A percentile compares a stretch with the other conserved stretches of the same genome.
Evolutionary conservation across 257 asterid genomes (phyloP).

Genomic region (Dorcoceras hygrometricum): DNA sequence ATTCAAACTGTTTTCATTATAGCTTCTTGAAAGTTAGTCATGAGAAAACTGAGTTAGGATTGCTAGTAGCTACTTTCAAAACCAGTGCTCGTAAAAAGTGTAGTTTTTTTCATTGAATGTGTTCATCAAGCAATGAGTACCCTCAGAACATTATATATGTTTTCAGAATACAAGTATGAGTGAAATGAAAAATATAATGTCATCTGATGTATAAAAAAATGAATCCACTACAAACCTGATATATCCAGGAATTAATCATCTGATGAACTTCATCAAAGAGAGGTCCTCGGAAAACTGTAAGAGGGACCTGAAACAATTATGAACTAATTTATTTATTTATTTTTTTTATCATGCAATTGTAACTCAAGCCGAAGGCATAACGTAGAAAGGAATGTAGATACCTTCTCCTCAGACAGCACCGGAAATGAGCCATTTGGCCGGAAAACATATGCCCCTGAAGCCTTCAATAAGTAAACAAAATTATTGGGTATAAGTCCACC

Average conservation of each 20-base stretch:
- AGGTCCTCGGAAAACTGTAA: slow-evolving; percentile 57
- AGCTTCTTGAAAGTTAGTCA: background rate
- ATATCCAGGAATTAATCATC: slow-evolving; percentile 61
- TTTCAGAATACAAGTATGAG: no score
- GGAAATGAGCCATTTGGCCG: slow-evolving; percentile 65
- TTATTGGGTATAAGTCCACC: background rate
- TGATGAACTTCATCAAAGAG: slow-evolving; percentile 74
- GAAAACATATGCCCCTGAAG: slow-evolving; percentile 75
- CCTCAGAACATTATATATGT: background rate
- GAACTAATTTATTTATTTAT: slow-evolving; percentile 11
- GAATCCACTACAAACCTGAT: slow-evolving; percentile 49
- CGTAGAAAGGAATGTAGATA: slow-evolving; percentile 17
- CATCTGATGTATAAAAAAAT: background rate
- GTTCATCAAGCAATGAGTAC: background rate
- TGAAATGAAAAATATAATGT: background rate
- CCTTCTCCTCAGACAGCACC: slow-evolving; percentile 42
- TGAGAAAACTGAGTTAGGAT: background rate
- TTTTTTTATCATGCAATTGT: slow-evolving; percentile 16
- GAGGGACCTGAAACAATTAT: slow-evolving; percentile 30
- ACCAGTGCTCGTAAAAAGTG: background rate
- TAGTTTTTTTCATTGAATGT: background rate
- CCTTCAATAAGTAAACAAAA: slow-evolving; percentile 33
- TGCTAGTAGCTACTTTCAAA: background rate
- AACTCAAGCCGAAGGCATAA: background rate
- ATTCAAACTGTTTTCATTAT: background rate